phyloP scores from a whole-genome alignment of 176 grass and related monocot species.

The Cenchrus americanus region DNA sequence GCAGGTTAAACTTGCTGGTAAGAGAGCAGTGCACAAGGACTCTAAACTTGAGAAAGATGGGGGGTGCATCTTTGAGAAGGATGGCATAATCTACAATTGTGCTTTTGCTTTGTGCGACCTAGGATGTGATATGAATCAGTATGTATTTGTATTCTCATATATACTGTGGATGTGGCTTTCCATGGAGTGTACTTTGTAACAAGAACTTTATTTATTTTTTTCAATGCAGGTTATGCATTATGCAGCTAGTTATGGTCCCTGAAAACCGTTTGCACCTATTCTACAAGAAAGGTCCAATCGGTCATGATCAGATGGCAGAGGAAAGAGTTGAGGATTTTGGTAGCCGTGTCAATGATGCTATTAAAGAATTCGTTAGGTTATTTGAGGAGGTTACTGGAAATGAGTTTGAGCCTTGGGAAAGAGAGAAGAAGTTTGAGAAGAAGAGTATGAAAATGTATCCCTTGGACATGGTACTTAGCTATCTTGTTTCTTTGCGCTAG shows the following conservation, averaged over 20 bases:
- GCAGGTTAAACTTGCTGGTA: slow-evolving; percentile 83
- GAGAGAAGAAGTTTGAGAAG: slow-evolving; percentile 80
- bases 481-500: neutral
- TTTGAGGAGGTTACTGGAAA: slow-evolving; percentile 83
- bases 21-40: slow-evolving; percentile 69
- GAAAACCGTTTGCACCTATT: slow-evolving; percentile 75
- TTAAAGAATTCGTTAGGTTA: slow-evolving; percentile 65
- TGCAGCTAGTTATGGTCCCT: slow-evolving; percentile 77
- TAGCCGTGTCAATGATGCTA: slow-evolving; percentile 55
- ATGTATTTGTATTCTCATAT: slow-evolving; percentile 32
- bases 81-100: slow-evolving; percentile 84
- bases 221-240: slow-evolving; percentile 59
- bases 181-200: neutral
- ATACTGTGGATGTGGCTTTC: neutral
- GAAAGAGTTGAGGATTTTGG: slow-evolving; percentile 84
- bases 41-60: slow-evolving; percentile 70
- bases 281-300: slow-evolving; percentile 71
- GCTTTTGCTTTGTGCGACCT: slow-evolving; percentile 68
- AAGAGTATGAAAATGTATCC: slow-evolving; percentile 75
- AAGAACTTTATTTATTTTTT: neutral
- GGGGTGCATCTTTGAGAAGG: slow-evolving; percentile 67
- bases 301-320: slow-evolving; percentile 70
- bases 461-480: slow-evolving; percentile 69
- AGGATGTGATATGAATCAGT: slow-evolving; percentile 60
- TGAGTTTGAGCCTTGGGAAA: slow-evolving; percentile 88